phyloP scores from a whole-genome alignment of 208 protist genomes.

The Trichomonas vaginalis region DNA sequence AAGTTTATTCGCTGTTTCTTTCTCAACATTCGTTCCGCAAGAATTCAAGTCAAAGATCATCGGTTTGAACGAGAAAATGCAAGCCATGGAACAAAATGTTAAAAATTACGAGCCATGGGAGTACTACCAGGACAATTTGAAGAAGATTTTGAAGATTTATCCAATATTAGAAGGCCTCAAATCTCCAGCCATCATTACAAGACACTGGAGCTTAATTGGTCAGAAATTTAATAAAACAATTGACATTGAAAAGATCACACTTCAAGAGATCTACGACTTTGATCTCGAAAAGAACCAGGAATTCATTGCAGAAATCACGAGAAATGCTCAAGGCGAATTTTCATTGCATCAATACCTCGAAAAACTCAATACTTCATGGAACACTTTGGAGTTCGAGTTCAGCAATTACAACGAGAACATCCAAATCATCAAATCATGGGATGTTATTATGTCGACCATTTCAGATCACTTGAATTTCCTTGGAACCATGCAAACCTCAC shows the following conservation, averaged over 20 bases:
- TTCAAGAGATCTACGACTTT: neutral
- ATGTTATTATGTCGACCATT: neutral
- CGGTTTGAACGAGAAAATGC: neutral
- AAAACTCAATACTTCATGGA: neutral
- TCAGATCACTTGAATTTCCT: neutral
- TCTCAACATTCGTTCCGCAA: neutral
- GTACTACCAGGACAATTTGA: neutral
- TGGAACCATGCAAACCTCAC: slow-evolving; percentile 9
- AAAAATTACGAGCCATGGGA: neutral
- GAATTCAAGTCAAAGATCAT: neutral
- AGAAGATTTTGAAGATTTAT: neutral
- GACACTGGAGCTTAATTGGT: neutral
- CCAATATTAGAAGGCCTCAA: neutral
- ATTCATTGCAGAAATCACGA: neutral
- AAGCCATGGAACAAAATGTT: neutral
- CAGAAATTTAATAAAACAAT: neutral
- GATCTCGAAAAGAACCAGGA: neutral
- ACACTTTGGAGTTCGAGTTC: neutral
- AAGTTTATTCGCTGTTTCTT: neutral
- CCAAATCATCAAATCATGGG: neutral
- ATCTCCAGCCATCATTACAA: neutral
- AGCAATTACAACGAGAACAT: neutral
- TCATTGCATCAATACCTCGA: neutral
- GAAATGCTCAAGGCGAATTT: slow-evolving; percentile 7
- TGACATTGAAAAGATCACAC: neutral